A percentile compares a stretch with the other conserved stretches of the same genome.
Evolutionary conservation across 306 rosid genomes (phyloP).

Genomic region (Betula pendula): DNA sequence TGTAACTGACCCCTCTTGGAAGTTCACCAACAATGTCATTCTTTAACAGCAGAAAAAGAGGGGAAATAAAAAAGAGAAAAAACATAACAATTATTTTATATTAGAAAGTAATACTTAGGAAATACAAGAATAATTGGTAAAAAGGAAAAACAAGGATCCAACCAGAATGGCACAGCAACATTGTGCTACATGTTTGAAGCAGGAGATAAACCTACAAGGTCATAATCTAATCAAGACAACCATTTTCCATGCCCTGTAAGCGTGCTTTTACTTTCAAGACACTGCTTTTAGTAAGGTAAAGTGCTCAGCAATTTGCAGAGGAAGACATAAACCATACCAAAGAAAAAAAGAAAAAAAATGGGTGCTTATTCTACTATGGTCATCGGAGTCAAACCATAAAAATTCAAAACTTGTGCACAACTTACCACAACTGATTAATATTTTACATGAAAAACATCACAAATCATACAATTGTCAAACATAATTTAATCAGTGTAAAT

Average conservation of each 20-base stretch:
- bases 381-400: not conserved
- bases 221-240: too few species aligned
- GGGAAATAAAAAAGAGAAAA: not conserved
- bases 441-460: not conserved
- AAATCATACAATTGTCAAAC: not conserved
- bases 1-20: not conserved
- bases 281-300: too few species aligned
- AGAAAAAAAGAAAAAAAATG: not conserved
- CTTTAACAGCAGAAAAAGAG: not conserved
- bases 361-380: not conserved
- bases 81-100: not conserved
- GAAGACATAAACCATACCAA: too few species aligned
- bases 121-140: too few species aligned
- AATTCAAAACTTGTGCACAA: too few species aligned
- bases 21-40: not conserved
- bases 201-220: not conserved
- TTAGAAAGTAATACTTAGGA: too few species aligned
- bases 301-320: too few species aligned
- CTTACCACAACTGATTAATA: not conserved
- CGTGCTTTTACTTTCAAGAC: not conserved
- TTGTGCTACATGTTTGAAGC: not conserved
- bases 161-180: too few species aligned
- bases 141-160: too few species aligned
- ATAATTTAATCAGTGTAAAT: too few species aligned
- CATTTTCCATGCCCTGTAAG: not conserved